A percentile compares a stretch with the other conserved stretches of the same genome.
Conservation (phyloP, 2,329 filamentous ascomycete genomes). For the Lizonia empirigonia region DNA sequence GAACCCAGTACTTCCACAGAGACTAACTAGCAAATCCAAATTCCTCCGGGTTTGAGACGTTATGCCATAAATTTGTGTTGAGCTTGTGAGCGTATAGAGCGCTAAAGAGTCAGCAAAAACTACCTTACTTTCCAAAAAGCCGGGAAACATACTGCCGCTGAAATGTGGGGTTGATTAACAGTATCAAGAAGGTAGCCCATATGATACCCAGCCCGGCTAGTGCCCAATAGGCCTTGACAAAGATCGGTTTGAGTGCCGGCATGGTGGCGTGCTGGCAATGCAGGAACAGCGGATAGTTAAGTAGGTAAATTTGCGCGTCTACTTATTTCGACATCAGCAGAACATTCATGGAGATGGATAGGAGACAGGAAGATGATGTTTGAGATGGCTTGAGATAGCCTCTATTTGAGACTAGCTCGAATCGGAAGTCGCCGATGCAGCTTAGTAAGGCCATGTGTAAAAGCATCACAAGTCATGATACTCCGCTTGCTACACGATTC, state of each 20-base stretch:
- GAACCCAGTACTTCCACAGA: background rate
- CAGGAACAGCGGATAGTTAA: background rate
- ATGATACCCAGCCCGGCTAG: conserved; percentile 61
- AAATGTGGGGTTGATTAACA: conserved; percentile 70
- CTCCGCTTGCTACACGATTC: background rate
- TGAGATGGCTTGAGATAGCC: conserved; percentile 13
- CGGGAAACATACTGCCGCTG: conserved; percentile 74
- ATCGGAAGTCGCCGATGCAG: conserved; percentile 13
- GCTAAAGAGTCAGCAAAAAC: conserved; percentile 52
- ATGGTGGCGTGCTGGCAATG: conserved; percentile 20
- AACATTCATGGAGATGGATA: conserved; percentile 3
- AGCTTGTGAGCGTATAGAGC: conserved; percentile 84
- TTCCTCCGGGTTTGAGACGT: conserved; percentile 75
- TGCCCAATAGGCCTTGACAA: conserved; percentile 47
- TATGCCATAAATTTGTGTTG: conserved; percentile 72
- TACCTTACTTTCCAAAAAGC: background rate
- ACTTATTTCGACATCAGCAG: background rate
- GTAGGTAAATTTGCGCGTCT: background rate
- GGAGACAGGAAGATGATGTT: conserved; percentile 4
- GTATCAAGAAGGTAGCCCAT: conserved; percentile 69
- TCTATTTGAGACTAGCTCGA: conserved; percentile 12
- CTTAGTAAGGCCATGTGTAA: background rate
- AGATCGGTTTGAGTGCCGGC: conserved; percentile 33
- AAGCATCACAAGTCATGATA: background rate
- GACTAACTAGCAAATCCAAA: conserved; percentile 82